These are phyloP conservation scores for Neonectria magnoliae DNA, from an alignment of 2,329 filamentous ascomycete genomes.

Conservation along the genomic window DNA sequence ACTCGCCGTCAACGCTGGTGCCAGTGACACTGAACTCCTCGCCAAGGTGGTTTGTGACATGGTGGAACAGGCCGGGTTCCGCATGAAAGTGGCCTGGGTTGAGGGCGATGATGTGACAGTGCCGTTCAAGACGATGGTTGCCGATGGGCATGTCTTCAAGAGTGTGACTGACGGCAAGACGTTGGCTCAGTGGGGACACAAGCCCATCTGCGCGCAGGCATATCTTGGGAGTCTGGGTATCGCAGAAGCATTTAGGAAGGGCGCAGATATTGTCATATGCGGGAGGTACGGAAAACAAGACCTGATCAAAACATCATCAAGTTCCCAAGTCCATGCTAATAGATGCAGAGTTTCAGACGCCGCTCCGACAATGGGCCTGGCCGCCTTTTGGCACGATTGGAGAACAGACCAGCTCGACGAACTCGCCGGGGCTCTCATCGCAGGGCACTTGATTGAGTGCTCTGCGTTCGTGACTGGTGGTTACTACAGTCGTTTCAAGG, in stretches of 20 bases:
- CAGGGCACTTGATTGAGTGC: constrained; percentile 26
- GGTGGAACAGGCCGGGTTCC: constrained; percentile 60
- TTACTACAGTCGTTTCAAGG: constrained; percentile 27
- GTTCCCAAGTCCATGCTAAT: constrained; percentile 33
- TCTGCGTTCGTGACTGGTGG: constrained; percentile 24
- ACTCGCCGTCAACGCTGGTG: constrained; percentile 51
- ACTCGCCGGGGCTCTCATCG: constrained; percentile 20
- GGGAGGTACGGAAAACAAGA: constrained; percentile 47
- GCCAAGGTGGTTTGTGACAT: constrained; percentile 65
- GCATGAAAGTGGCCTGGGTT: constrained; percentile 50
- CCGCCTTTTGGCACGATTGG: constrained; percentile 26
- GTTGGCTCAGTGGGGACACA: constrained; percentile 16
- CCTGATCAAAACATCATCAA: constrained; percentile 16
- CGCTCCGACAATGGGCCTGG: constrained; percentile 50
- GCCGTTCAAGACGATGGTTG: constrained; percentile 41
- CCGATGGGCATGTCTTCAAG: constrained; percentile 41
- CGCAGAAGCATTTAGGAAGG: constrained; percentile 48
- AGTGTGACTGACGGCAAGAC: constrained; percentile 31
- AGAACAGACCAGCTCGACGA: constrained; percentile 16
- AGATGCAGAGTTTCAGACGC: constrained; percentile 57
- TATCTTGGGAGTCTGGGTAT: constrained; percentile 63
- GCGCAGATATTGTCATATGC: constrained; percentile 56
- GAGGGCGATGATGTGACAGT: constrained; percentile 51
- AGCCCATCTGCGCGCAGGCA: constrained; percentile 52
- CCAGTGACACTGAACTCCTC: constrained; percentile 47